These are phyloP conservation scores for Akanthomyces lecanii DNA, from an alignment of 2,329 filamentous ascomycete genomes.

Conservation along the genomic window DNA sequence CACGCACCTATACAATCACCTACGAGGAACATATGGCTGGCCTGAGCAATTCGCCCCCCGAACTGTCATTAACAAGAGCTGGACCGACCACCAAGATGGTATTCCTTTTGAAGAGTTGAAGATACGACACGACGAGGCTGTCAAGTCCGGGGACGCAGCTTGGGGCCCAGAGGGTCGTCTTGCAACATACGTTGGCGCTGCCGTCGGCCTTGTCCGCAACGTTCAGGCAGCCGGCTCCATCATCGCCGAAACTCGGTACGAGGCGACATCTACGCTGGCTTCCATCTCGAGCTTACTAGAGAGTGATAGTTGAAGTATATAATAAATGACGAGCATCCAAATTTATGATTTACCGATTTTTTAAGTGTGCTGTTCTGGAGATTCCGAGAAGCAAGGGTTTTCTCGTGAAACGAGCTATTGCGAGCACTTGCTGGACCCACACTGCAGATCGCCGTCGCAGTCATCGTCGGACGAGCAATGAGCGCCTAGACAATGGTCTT, in stretches of 20 bases:
- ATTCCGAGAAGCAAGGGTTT: too few relatives aligned
- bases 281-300: neutral
- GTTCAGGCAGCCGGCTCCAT: conserved; percentile 38
- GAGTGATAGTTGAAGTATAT: too few relatives aligned
- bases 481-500: conserved; percentile 17
- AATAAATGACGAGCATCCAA: too few relatives aligned
- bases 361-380: too few relatives aligned
- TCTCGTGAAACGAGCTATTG: neutral
- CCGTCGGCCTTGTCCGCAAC: conserved; percentile 39
- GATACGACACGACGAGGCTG: conserved; percentile 36
- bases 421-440: neutral
- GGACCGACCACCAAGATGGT: conserved; percentile 32
- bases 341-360: too few relatives aligned
- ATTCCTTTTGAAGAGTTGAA: conserved; percentile 43
- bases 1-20: conserved; percentile 42
- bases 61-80: conserved; percentile 36
- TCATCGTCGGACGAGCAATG: conserved; percentile 16
- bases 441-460: conserved; percentile 15
- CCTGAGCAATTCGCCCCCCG: conserved; percentile 38
- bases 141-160: conserved; percentile 37
- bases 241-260: conserved; percentile 23
- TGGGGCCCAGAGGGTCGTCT: conserved; percentile 46
- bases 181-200: conserved; percentile 47
- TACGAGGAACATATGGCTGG: conserved; percentile 41
- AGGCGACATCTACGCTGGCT: neutral